Percentiles rank a stretch among this genome's conserved stretches.
phyloP scores from a whole-genome alignment of 164 flowering plant genomes.

The Protea cynaroides region DNA sequence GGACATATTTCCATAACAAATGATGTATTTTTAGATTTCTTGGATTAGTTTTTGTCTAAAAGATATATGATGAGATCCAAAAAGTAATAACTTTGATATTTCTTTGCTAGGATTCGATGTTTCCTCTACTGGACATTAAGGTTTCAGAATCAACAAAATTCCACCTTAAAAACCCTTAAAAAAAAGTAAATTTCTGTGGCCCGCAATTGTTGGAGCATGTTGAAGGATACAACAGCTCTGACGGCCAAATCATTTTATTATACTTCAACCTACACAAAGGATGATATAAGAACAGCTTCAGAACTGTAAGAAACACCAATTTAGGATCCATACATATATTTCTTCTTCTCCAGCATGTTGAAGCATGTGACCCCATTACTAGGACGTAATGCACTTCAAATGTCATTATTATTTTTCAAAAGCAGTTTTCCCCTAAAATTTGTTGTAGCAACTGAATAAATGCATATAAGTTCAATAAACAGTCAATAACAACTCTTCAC shows the following conservation, averaged over 20 bases:
- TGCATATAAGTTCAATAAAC: neutral
- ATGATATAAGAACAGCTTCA: neutral
- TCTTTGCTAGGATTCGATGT: too few relatives aligned
- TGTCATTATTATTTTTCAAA: neutral
- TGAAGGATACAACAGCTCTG: neutral
- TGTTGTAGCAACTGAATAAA: neutral
- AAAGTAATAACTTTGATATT: too few relatives aligned
- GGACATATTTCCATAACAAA: too few relatives aligned
- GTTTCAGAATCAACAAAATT: too few relatives aligned
- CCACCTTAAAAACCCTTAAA: too few relatives aligned
- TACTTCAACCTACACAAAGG: neutral
- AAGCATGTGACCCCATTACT: neutral
- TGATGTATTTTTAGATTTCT: too few relatives aligned
- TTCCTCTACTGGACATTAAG: too few relatives aligned
- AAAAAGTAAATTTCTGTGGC: too few relatives aligned
- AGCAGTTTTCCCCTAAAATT: neutral
- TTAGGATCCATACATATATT: neutral
- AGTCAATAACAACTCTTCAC: neutral
- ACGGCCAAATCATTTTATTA: neutral
- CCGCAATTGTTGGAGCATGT: neutral
- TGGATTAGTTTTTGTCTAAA: too few relatives aligned
- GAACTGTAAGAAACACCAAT: neutral
- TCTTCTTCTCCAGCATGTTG: neutral
- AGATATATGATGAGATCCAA: too few relatives aligned
- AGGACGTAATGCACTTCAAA: neutral